These are phyloP conservation scores for Calvatia gigantea DNA, from an alignment of 768 basidiomycete species.

Conservation along the genomic window DNA sequence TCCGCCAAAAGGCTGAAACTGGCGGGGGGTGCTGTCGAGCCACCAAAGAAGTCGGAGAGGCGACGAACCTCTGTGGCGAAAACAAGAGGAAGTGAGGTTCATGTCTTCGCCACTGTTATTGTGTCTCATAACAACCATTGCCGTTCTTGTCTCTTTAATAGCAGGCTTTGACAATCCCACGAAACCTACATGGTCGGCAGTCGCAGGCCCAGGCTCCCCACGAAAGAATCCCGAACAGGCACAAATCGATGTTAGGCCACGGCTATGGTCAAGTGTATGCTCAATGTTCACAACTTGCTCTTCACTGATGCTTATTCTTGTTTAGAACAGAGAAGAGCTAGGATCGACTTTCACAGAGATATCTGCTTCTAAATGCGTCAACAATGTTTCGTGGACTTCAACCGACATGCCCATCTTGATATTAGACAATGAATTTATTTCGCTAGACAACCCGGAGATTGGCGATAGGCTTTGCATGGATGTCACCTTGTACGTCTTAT, in stretches of 20 bases:
- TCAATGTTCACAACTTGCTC: not conserved
- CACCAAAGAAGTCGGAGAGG: not conserved
- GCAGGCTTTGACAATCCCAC: not conserved
- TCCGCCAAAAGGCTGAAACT: constrained; percentile 2
- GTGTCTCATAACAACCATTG: not conserved
- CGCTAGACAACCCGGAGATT: not conserved
- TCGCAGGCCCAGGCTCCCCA: not conserved
- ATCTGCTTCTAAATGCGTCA: constrained; percentile 9
- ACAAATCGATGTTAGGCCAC: not conserved
- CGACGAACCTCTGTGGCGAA: not conserved
- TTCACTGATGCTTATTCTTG: not conserved
- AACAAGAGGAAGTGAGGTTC: not conserved
- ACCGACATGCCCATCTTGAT: constrained; percentile 10
- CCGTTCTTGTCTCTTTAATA: not conserved
- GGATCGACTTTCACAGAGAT: constrained; percentile 3
- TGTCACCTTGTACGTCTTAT: not conserved
- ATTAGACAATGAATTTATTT: not conserved
- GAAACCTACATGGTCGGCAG: not conserved
- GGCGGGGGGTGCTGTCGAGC: not conserved
- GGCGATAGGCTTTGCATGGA: constrained; percentile 5
- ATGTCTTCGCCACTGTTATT: not conserved
- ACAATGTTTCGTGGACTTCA: constrained; percentile 3
- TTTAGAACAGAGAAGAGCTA: constrained; percentile 4
- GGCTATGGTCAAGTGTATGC: constrained; percentile 3
- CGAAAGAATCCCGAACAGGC: not conserved